Conservation (phyloP, 805 yeast species). For the Kodamaea fukazawae region DNA sequence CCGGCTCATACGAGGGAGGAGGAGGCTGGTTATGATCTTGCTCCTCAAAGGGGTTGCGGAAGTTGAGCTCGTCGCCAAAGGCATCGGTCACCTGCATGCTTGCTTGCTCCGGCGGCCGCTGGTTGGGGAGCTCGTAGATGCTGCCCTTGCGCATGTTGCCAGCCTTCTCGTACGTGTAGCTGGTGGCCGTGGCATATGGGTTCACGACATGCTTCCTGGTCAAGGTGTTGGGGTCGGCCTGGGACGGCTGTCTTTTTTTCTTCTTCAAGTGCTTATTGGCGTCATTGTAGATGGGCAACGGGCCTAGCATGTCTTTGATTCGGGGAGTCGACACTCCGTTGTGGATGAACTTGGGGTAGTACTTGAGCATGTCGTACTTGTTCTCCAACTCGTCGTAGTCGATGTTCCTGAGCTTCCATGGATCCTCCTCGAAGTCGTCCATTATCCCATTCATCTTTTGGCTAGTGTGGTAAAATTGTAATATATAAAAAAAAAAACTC, state of each 20-base stretch:
- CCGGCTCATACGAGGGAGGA: conserved; percentile 9
- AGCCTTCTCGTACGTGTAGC: conserved; percentile 6
- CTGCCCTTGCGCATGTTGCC: conserved; percentile 7
- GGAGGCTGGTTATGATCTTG: neutral
- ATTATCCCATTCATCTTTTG: no score
- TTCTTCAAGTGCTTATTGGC: conserved; percentile 32
- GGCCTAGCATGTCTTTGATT: conserved; percentile 29
- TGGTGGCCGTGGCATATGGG: conserved; percentile 3
- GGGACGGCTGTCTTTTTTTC: conserved; percentile 13
- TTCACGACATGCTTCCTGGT: neutral
- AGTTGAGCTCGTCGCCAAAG: conserved; percentile 10
- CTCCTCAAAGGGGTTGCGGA: conserved; percentile 19
- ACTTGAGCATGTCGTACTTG: conserved; percentile 34
- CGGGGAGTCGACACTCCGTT: conserved; percentile 38
- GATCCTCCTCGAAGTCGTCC: conserved; percentile 2
- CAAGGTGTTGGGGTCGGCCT: conserved; percentile 4
- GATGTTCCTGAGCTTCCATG: conserved; percentile 15
- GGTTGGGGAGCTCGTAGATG: neutral
- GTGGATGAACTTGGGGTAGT: conserved; percentile 38
- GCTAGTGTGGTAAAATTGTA: no score
- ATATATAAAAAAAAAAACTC: no score
- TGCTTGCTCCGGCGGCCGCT: neutral
- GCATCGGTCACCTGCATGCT: conserved; percentile 6
- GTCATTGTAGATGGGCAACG: conserved; percentile 41
- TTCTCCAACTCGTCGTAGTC: conserved; percentile 38